These are phyloP conservation scores for Datura wrightii DNA, from an alignment of 257 asterid genomes.

Conservation along the genomic window DNA sequence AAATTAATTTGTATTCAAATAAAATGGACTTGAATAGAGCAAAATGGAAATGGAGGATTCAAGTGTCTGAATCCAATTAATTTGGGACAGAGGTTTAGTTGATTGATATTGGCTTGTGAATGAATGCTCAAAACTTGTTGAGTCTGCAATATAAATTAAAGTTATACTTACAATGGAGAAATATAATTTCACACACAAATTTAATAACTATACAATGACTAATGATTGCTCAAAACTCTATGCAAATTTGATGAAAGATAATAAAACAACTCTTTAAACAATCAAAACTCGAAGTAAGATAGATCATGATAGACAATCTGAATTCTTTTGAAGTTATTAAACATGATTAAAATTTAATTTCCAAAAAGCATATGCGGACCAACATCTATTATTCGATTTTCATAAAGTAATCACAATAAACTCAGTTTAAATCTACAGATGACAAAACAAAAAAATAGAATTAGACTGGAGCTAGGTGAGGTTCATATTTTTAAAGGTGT, in stretches of 20 bases:
- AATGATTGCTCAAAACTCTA: background rate
- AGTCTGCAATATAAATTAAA: conserved; percentile 47
- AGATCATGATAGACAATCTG: no score
- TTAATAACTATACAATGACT: background rate
- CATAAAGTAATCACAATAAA: no score
- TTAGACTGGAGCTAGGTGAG: no score
- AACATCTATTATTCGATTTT: no score
- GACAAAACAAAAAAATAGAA: no score
- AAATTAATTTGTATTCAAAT: background rate
- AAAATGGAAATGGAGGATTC: conserved; percentile 10
- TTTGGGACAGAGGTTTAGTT: conserved; percentile 11
- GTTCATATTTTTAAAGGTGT: no score
- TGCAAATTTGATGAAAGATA: background rate
- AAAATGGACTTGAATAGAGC: conserved; percentile 15
- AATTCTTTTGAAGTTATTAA: no score
- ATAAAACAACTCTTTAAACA: no score
- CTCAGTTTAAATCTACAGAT: no score
- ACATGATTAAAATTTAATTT: no score
- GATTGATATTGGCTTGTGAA: conserved; percentile 30
- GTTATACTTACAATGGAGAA: background rate
- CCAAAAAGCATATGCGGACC: no score
- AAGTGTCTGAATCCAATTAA: conserved; percentile 16
- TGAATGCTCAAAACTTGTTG: conserved; percentile 54
- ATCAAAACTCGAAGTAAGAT: no score
- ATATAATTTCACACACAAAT: background rate